These are phyloP conservation scores for Porphyrellus cyaneotinctus DNA, from an alignment of 768 basidiomycete species.

Conservation along the genomic window DNA sequence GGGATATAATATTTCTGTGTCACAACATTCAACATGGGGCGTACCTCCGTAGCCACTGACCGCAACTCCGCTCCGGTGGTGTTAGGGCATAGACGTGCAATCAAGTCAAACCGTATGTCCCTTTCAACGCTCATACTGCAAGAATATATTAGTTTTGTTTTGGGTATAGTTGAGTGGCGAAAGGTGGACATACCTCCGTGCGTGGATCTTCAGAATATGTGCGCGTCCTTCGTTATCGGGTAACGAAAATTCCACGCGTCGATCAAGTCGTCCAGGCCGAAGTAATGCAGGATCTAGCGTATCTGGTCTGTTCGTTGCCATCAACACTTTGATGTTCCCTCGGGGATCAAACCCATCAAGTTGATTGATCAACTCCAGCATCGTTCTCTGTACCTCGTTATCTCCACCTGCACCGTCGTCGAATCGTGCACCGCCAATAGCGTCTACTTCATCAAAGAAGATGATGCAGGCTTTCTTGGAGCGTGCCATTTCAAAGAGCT, in stretches of 20 bases:
- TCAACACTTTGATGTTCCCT: constrained; percentile 99
- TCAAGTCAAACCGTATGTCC: constrained; percentile 95
- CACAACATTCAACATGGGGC: constrained; percentile 47
- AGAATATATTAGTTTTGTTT: neutral
- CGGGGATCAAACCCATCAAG: constrained; percentile 97
- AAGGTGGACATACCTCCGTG: constrained; percentile 64
- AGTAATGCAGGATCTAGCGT: constrained; percentile 96
- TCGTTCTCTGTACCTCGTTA: constrained; percentile 98
- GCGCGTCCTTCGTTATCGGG: constrained; percentile 96
- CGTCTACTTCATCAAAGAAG: constrained; percentile 99
- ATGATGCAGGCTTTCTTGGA: constrained; percentile 99
- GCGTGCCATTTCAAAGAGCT: constrained; percentile 98
- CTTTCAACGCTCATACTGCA: constrained; percentile 93
- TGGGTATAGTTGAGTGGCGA: neutral
- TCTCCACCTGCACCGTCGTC: constrained; percentile 99
- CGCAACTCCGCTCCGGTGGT: constrained; percentile 98
- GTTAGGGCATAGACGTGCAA: constrained; percentile 95
- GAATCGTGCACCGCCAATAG: constrained; percentile 95
- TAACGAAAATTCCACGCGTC: constrained; percentile 93
- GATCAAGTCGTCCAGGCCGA: constrained; percentile 92
- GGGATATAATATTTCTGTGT: constrained; percentile 67
- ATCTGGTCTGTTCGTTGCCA: constrained; percentile 99
- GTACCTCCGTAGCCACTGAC: constrained; percentile 92
- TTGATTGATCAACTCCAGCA: constrained; percentile 99
- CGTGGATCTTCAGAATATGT: constrained; percentile 95